Evolutionary conservation across 2,329 filamentous ascomycete species (phyloP).

Genomic region (Sodiomyces alkalinus): DNA sequence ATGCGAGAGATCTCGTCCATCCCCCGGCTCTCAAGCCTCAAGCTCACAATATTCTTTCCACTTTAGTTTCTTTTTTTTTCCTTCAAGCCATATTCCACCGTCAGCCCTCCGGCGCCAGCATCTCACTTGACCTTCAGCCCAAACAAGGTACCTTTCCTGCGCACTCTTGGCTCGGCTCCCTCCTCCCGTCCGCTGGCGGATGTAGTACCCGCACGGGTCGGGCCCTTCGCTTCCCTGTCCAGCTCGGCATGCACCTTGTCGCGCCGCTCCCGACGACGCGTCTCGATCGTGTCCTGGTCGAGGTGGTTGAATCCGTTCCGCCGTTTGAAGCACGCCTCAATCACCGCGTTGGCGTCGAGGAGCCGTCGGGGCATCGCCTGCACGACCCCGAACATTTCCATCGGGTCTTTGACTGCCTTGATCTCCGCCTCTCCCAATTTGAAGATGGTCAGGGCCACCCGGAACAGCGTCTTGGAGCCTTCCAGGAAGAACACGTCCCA

Average conservation of each 20-base stretch:
- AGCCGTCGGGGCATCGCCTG: slow-evolving; percentile 72
- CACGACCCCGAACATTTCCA: slow-evolving; percentile 92
- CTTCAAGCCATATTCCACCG: no score
- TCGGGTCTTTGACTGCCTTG: slow-evolving; percentile 63
- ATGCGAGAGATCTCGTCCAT: no score
- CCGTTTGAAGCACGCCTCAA: slow-evolving; percentile 71
- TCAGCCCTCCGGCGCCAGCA: slow-evolving; percentile 8
- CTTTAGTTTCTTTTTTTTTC: no score
- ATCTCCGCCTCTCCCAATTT: slow-evolving; percentile 76
- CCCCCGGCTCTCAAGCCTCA: no score
- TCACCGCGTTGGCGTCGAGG: slow-evolving; percentile 65
- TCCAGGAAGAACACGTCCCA: slow-evolving; percentile 97
- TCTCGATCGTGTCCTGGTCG: slow-evolving; percentile 68
- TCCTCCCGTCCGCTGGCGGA: no score
- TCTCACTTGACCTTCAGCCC: slow-evolving; percentile 23
- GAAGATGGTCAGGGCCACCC: slow-evolving; percentile 81
- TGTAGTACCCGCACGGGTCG: no score
- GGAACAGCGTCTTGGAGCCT: slow-evolving; percentile 84
- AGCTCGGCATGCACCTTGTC: slow-evolving; percentile 31
- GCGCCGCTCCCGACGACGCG: slow-evolving; percentile 54
- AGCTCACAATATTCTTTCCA: no score
- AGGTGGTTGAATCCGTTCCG: slow-evolving; percentile 69
- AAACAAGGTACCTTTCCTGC: slow-evolving; percentile 31
- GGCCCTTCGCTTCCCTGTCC: slow-evolving; percentile 11
- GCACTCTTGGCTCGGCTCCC: slow-evolving; percentile 17